Base-by-base conservation (phyloP, 371 early-diverging fungal genomes). In the Smittium mucronatum region DNA sequence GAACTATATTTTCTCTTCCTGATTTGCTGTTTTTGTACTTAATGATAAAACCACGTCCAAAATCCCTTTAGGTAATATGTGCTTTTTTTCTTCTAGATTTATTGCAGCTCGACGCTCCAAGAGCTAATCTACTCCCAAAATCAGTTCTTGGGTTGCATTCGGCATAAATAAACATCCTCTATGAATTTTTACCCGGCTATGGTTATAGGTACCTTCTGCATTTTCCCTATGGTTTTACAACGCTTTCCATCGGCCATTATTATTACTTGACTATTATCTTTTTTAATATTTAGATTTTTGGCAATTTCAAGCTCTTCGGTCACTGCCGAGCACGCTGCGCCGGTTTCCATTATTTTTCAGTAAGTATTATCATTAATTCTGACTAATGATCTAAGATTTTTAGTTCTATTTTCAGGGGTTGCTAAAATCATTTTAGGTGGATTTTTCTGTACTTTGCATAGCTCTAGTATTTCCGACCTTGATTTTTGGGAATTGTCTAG, bases 271-370 rank as follows among this genome's bases (percentile, higher is more conserved):
- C 63, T 61, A 61, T 33, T 33, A 61, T 26, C 5, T 61, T 5
- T 47, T 61, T 33, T 28, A 11, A 5, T 28, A 30, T 61, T 28
- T 30, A 11, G 67, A 15, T 35, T 29, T 16, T 33, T 11, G 29
- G 15, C 63, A 61, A 61, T 30, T 26, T 26, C 16, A 61, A 30
- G 5, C 26, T 33, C n/a, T 61, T 26, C 63, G 26, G 63, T 15
- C 63, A 61, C 26, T 16, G 26, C 63, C 34, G 65, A 65, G 34
- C 65, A 65, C 25, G 65, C 65, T n/a, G 65, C 65, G 5, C 65
- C n/a, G 34, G 65, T 65, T 32, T 65, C 65, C 11, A 65, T n/a
- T 11, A 65, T n/a, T 65, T 26, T 34, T 34, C 65, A 65, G 5
- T 31, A 65, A n/a, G 26, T n/a, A 2, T n/a, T 65, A 15, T 34